Evolutionary conservation across 345 rosid species (phyloP), one percentile per base, ranked within the genome.

Genomic region (Pugionium cornutum): DNA sequence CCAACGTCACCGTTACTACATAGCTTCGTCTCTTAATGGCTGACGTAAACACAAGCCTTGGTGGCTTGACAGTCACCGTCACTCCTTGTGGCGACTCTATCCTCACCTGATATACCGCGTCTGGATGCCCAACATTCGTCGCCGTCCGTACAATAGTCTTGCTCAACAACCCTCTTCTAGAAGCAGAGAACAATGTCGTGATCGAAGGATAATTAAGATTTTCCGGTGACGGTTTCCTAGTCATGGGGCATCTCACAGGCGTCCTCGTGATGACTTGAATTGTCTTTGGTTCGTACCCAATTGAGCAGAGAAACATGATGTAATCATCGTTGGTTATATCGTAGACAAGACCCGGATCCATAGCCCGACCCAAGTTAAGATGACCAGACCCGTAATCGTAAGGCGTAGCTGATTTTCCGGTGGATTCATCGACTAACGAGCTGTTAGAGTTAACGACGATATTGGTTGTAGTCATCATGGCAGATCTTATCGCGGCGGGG

Each of bases 391-490:
- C 92, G 29, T 70, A 75, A 68, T 82, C 92, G 7, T 84, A 90
- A 0, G 91, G 79, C 0, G 83, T 80, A 0, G 83, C 73, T 1
- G 53, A 55, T 34, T 90, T 88, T 31, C 91, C 85, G 1, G 83
- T 90, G 26, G 91, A 79, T 69, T 86, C 96, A 35, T 90, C 88
- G 1, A 46, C 47, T 7, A 61, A 61, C 0, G 66, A 34, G 0
- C 66, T 53, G 53, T 61, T 61, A 2, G 25, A 61, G 59, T 90
- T 88, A 52, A 83, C 84, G 1, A 74, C 11, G 8, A 76, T 6
- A 25, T 69, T 86, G 1, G 96, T 88, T 1, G 86, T 90, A 1
- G 92, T 86, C 96, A 90, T 83, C 92, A 90, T 80, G 0, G 96
- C 91, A 0, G 97, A 88, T 43, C 86, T 55, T 44, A 86, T 83